Evolutionary conservation across 2,329 filamentous ascomycete species (phyloP).

Genomic region (Stromatinia cepivora): DNA sequence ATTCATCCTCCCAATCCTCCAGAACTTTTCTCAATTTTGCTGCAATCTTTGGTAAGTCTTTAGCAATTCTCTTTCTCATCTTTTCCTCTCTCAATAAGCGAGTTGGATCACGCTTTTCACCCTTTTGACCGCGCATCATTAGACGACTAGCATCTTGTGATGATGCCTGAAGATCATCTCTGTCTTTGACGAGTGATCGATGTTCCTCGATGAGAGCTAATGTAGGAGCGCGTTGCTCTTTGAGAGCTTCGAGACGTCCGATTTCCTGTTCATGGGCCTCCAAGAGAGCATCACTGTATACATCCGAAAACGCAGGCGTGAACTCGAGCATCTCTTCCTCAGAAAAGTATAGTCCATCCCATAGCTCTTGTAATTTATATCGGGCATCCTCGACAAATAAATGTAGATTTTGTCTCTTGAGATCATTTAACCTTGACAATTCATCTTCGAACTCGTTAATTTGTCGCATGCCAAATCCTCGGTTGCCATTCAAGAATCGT

Average conservation of each 20-base stretch:
- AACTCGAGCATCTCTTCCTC: conserved; percentile 99
- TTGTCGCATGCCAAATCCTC: conserved; percentile 84
- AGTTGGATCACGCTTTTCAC: conserved; percentile 90
- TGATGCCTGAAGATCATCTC: conserved; percentile 82
- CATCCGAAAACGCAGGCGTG: conserved; percentile 93
- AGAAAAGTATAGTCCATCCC: conserved; percentile 91
- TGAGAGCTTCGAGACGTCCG: conserved; percentile 73
- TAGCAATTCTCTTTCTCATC: conserved; percentile 95
- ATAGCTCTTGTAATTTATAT: conserved; percentile 87
- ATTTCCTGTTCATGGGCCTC: conserved; percentile 96
- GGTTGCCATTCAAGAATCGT: conserved; percentile 80
- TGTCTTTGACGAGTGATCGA: conserved; percentile 77
- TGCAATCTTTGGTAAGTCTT: conserved; percentile 90
- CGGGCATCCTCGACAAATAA: conserved; percentile 94
- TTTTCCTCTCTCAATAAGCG: conserved; percentile 95
- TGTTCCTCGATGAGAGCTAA: conserved; percentile 82
- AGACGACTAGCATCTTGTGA: conserved; percentile 93
- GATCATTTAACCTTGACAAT: conserved; percentile 78
- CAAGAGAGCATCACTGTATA: conserved; percentile 92
- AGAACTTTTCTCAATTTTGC: conserved; percentile 79
- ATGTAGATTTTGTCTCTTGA: conserved; percentile 93
- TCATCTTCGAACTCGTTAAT: conserved; percentile 98
- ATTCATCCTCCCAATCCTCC: conserved; percentile 89
- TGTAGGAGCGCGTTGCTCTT: conserved; percentile 83
- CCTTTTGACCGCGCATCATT: conserved; percentile 88